These are phyloP conservation scores for Coffea canephora DNA, from an alignment of 257 asterid genomes.

Conservation along the genomic window DNA sequence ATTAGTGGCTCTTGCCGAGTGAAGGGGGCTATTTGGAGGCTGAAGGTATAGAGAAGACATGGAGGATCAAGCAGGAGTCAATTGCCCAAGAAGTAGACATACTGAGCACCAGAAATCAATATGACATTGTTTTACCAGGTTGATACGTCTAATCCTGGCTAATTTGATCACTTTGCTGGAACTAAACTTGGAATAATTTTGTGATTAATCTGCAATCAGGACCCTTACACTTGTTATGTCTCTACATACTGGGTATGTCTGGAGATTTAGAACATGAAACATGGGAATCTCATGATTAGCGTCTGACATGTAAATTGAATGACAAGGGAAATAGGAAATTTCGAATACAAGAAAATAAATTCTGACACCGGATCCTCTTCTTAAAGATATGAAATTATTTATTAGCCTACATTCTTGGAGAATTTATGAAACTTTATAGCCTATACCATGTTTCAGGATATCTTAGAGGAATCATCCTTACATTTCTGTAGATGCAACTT, in stretches of 20 bases:
- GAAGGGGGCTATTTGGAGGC: constrained; percentile 77
- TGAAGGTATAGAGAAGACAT: constrained; percentile 89
- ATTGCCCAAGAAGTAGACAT: constrained; percentile 77
- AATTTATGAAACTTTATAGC: neutral
- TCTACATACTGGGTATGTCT: neutral
- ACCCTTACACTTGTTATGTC: neutral
- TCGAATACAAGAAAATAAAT: neutral
- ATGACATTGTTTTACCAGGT: constrained; percentile 96
- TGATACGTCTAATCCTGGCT: constrained; percentile 6
- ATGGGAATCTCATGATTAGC: neutral
- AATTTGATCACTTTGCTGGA: neutral
- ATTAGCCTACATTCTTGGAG: neutral
- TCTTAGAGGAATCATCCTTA: neutral
- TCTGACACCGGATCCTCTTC: neutral
- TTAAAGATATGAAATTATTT: neutral
- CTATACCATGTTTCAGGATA: neutral
- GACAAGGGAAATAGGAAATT: neutral
- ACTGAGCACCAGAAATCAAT: constrained; percentile 67
- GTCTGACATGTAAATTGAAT: neutral
- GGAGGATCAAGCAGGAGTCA: constrained; percentile 75
- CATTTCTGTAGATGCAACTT: neutral
- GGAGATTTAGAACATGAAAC: neutral
- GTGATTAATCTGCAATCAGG: neutral
- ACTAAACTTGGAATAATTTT: neutral
- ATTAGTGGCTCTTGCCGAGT: constrained; percentile 86